Percentiles rank a stretch among this genome's conserved stretches.
phyloP scores from a whole-genome alignment of 2,329 filamentous ascomycete species.

The Atkinsonella texensis region DNA sequence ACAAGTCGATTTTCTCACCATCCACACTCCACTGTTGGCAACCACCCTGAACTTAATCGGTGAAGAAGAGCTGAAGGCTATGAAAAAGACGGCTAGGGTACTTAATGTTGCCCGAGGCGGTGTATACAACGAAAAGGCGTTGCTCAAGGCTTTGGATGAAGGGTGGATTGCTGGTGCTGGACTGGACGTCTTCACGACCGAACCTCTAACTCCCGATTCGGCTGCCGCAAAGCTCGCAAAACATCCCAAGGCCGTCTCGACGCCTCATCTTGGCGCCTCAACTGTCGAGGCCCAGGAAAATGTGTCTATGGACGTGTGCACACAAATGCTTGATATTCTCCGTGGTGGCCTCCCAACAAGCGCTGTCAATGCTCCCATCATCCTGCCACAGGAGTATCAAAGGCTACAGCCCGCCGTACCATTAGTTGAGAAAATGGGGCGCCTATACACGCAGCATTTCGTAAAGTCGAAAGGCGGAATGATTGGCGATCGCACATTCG shows the following conservation, averaged over 20 bases:
- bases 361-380: conserved; percentile 72
- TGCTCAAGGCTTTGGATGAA: conserved; percentile 57
- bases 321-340: conserved; percentile 64
- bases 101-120: conserved; percentile 72
- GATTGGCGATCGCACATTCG: conserved; percentile 55
- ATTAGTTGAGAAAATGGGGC: conserved; percentile 69
- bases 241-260: conserved; percentile 63
- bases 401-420: conserved; percentile 66
- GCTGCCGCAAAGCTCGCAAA: conserved; percentile 50
- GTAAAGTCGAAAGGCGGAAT: conserved; percentile 28
- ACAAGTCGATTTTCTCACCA: conserved; percentile 62
- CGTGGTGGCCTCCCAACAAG: conserved; percentile 60
- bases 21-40: conserved; percentile 70
- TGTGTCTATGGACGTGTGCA: conserved; percentile 71
- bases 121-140: conserved; percentile 64
- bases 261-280: conserved; percentile 68
- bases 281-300: conserved; percentile 79
- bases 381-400: conserved; percentile 67
- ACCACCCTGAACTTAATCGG: conserved; percentile 65
- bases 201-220: conserved; percentile 47
- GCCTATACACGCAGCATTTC: conserved; percentile 68
- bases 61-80: conserved; percentile 50
- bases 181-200: conserved; percentile 67
- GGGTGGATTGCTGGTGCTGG: conserved; percentile 66
- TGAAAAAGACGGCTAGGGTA: conserved; percentile 63